Evolutionary conservation across 2,329 filamentous ascomycete genomes (phyloP).

Genomic region (Colletotrichum musicola): DNA sequence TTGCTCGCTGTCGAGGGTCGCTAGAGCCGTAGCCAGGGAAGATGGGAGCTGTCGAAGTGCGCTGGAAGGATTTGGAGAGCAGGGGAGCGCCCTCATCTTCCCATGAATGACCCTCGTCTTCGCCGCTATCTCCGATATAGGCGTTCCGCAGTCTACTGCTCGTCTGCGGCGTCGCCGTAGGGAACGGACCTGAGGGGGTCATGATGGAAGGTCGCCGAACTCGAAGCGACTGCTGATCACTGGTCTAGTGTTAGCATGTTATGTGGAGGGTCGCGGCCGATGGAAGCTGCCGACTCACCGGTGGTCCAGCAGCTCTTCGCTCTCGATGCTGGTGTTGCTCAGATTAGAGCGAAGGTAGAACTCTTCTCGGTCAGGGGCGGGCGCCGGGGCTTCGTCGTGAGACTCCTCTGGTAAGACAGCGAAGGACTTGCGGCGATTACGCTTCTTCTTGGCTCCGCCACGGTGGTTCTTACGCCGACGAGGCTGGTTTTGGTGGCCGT

Average conservation of each 20-base stretch:
- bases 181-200: constrained; percentile 50
- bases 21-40: constrained; percentile 38
- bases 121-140: constrained; percentile 54
- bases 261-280: constrained; percentile 36
- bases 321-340: constrained; percentile 91
- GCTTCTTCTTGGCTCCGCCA: constrained; percentile 83
- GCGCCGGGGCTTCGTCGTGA: constrained; percentile 50
- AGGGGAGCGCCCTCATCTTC: constrained; percentile 67
- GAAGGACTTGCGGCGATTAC: constrained; percentile 83
- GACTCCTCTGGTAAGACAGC: constrained; percentile 72
- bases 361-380: constrained; percentile 50
- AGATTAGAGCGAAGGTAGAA: constrained; percentile 70
- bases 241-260: constrained; percentile 45
- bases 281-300: constrained; percentile 62
- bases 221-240: constrained; percentile 72
- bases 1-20: constrained; percentile 45
- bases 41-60: constrained; percentile 42
- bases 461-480: constrained; percentile 77
- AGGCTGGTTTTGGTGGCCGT: constrained; percentile 36
- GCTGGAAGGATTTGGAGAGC: constrained; percentile 58
- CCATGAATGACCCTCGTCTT: constrained; percentile 58
- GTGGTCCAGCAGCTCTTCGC: constrained; percentile 89
- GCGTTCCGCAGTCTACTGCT: constrained; percentile 44
- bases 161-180: constrained; percentile 34
- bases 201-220: constrained; percentile 71